Evolutionary conservation across 2,329 filamentous ascomycete genomes (phyloP), one percentile per base, ranked within the genome.

Genomic region (Monosporascus sp.): DNA sequence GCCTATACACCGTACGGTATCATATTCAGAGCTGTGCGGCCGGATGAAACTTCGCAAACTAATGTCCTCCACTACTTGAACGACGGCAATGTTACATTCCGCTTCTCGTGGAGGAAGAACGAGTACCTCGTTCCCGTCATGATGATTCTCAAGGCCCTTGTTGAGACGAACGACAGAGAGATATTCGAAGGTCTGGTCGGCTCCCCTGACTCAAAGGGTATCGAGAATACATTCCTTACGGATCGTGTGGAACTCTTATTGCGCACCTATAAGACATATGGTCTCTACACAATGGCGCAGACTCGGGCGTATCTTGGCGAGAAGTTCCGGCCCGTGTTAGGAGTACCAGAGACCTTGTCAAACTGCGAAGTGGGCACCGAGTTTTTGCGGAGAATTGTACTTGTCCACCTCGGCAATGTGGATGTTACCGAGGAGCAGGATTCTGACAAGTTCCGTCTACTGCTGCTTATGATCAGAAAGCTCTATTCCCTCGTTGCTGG

Each of bases 21-120:
- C 54, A 89, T 96, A 65, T 85, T 97, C 61, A 87, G 94, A 73
- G 95, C 88, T 3, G 91, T 97, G 52, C 85, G 94, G 54, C 92
- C 92, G n/a, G 94, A 99, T 72, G 91, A 99, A 74, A 97, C 93
- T 8, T 97, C 92, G 31, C 93, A 97, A 72, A 97, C 93, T 38
- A 99, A 97, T 66, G 91, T 96, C 36, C 80, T 99, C 48, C 94
- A 99, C 73, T 99, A 97, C 71, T 82, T 99, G 53, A 90, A 81
- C 63, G 94, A 99, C 69, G 94, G 94, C 59, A 97, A 97, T 70
- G 86, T 97, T 64, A 97, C 90, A 0, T 96, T 99, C 73, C 83
- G 94, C 53, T 99, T 99, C 72, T 97, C 93, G 7, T 99, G 93
- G 93, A 82, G 92, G 61, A 99, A 99, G 74, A 90, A 91, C 62